Conservation (phyloP, 2,329 filamentous ascomycete species). For the Xylariaceae sp. region DNA sequence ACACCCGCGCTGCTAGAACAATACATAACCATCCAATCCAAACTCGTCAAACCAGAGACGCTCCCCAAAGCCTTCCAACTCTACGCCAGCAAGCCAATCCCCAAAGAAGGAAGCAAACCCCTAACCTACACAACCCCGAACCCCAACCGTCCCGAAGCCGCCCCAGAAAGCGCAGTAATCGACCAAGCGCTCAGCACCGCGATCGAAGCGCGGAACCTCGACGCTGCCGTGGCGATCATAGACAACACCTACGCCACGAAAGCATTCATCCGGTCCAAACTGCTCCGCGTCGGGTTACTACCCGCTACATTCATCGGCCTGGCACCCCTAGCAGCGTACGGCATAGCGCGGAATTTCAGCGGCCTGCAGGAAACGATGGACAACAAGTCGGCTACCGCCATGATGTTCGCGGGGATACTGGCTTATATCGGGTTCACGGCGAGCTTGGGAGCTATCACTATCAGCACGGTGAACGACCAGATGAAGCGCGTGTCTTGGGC, state of each 20-base stretch:
- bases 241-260: conserved; percentile 65
- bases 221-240: conserved; percentile 73
- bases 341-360: conserved; percentile 65
- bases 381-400: conserved; percentile 66
- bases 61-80: conserved; percentile 78
- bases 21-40: conserved; percentile 75
- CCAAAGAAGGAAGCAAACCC: conserved; percentile 57
- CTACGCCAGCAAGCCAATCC: conserved; percentile 79
- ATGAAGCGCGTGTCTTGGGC: conserved; percentile 93
- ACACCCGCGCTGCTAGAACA: conserved; percentile 66
- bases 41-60: conserved; percentile 69
- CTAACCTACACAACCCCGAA: conserved; percentile 62
- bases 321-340: conserved; percentile 67
- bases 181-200: conserved; percentile 75
- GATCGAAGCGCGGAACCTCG: conserved; percentile 74
- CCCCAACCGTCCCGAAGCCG: conserved; percentile 66
- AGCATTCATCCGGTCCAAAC: conserved; percentile 66
- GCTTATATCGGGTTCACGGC: conserved; percentile 81
- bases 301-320: conserved; percentile 55
- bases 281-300: conserved; percentile 61
- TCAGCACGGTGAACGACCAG: conserved; percentile 88
- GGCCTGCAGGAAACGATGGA: conserved; percentile 75
- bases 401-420: conserved; percentile 76
- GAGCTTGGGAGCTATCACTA: conserved; percentile 77
- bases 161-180: conserved; percentile 69